Base-by-base conservation (phyloP, 2,329 filamentous ascomycete species). In the Verticillium nonalfalfae region DNA sequence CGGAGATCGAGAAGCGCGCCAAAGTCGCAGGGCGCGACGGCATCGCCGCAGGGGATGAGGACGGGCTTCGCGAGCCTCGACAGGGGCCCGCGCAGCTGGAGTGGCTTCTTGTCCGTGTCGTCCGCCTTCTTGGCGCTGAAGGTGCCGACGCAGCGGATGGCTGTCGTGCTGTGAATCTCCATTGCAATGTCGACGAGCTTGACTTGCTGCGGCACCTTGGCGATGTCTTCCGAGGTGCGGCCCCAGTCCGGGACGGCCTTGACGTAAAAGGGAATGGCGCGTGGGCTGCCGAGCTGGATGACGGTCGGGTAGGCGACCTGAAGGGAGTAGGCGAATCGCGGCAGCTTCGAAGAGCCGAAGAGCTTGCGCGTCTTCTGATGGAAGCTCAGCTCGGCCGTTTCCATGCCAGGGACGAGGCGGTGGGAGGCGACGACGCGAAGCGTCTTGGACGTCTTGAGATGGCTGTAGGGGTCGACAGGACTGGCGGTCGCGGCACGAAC, bases 281-380 rank as follows among this genome's bases (percentile, higher is more conserved):
- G 21, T 0, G 68, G 67, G 18, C 70, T 67, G 0, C 69, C 68
- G 0, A 76, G 65, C 21, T 74, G 73, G 7, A 78, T 64, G 0
- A 69, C 62, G 0, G 56, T 57, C 0, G 76, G 75, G 1, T 66
- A 63, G 1, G 67, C 63, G 1, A 73, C 58, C 6, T 70, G 59
- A 1, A 75, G 18, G 0, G 63, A 59, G 45, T 70, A 76, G 0
- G 26, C 35, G 2, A 76, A 68, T 1, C 58, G 38, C 0, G 76
- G 76, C 0, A 75, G 68, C n/a, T 69, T 74, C 11, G 73, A 70
- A 0, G 70, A 70, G 2, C 63, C 63, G 4, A 78, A 71, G 2
- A 75, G 57, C 38, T 71, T 69, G 9, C 70, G 71, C 1, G 69
- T 67, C 59, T 69, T 75, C 56, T 75, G 72, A 11, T 67, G 71